Evolutionary conservation across 257 asterid species (phyloP).

Genomic region (Ocimum tenuiflorum): DNA sequence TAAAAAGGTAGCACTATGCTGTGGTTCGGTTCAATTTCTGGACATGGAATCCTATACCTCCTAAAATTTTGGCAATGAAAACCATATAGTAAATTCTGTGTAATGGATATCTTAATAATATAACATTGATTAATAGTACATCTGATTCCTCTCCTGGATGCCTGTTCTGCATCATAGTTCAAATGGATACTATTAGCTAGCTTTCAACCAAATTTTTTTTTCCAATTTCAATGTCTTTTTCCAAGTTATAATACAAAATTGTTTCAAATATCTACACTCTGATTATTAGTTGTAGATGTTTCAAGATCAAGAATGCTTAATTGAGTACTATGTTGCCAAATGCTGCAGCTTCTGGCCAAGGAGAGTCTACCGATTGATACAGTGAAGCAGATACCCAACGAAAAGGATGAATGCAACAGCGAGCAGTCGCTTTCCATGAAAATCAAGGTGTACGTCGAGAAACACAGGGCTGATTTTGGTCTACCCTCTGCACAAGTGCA

Average conservation of each 20-base stretch:
- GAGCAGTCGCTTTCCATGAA: constrained; percentile 10
- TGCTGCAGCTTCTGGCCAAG: constrained; percentile 39
- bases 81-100: neutral
- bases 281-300: neutral
- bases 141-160: neutral
- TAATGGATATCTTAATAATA: too few species aligned
- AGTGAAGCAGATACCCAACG: too few species aligned
- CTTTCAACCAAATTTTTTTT: neutral
- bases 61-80: neutral
- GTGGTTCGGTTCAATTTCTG: constrained; percentile 1
- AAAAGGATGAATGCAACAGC: constrained; percentile 16
- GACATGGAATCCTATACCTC: neutral
- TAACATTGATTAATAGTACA: too few species aligned
- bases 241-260: neutral
- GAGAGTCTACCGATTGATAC: constrained; percentile 27
- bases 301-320: neutral
- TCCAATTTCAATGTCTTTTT: neutral
- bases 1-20: constrained; percentile 35
- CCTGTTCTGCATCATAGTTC: neutral
- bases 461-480: constrained; percentile 35
- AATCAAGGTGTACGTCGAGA: constrained; percentile 35
- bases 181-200: neutral
- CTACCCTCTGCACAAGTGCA: constrained; percentile 42
- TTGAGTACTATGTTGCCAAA: neutral
- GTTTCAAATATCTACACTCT: neutral